phyloP scores from a whole-genome alignment of 108 stramenopile genomes.

The Pseudonitzschia pungens region DNA sequence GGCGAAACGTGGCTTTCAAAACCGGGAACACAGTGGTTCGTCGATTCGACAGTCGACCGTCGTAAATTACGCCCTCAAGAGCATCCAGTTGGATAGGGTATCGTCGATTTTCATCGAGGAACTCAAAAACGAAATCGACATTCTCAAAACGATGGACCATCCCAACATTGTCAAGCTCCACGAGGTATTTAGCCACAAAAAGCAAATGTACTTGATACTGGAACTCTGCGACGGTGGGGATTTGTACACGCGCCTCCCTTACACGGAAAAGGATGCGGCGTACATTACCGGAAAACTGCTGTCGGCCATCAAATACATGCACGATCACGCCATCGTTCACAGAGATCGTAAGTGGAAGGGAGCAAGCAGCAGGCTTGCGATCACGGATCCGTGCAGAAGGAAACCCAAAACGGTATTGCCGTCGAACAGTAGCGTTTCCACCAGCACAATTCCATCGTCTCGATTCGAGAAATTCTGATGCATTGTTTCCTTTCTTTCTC shows the following conservation, averaged over 20 bases:
- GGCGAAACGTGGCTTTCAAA: neutral
- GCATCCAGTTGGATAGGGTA: slow-evolving; percentile 61
- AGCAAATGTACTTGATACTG: slow-evolving; percentile 77
- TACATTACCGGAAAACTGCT: slow-evolving; percentile 55
- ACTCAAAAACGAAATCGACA: slow-evolving; percentile 85
- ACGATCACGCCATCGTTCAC: slow-evolving; percentile 91
- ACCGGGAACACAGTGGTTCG: neutral
- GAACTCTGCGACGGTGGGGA: slow-evolving; percentile 80
- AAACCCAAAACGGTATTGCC: too few species aligned
- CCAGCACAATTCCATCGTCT: too few species aligned
- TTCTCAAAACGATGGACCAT: slow-evolving; percentile 85
- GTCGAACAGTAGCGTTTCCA: too few species aligned
- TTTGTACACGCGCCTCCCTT: slow-evolving; percentile 57
- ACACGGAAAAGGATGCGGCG: slow-evolving; percentile 73
- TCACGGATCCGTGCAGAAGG: too few species aligned
- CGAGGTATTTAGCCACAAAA: slow-evolving; percentile 75
- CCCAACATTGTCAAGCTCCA: slow-evolving; percentile 93
- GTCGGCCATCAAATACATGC: slow-evolving; percentile 84
- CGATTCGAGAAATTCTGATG: too few species aligned
- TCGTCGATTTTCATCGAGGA: slow-evolving; percentile 67
- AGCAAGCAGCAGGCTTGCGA: too few species aligned
- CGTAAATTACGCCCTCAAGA: slow-evolving; percentile 59
- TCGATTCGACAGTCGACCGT: neutral
- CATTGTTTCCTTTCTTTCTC: neutral
- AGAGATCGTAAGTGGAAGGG: slow-evolving; percentile 94